Conservation (phyloP, 306 rosid genomes). For the Castanopsis chinensis region DNA sequence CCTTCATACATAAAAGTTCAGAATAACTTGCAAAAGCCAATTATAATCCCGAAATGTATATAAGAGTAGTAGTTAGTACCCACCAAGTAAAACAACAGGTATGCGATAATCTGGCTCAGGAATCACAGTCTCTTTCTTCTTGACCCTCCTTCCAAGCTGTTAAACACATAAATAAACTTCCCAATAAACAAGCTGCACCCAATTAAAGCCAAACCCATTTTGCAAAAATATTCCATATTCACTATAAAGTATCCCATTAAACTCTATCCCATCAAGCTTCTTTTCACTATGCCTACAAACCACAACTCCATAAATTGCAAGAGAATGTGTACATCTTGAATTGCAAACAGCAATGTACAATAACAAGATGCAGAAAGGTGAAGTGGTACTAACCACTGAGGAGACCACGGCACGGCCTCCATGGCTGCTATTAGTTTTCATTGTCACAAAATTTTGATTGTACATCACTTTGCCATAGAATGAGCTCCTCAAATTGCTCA, state of each 20-base stretch:
- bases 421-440: conserved; percentile 27
- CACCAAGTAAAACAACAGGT: conserved; percentile 86
- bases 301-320: not conserved
- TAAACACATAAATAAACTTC: conserved; percentile 27
- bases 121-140: conserved; percentile 63
- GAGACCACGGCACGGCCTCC: conserved; percentile 53
- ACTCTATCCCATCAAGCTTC: not conserved
- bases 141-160: conserved; percentile 68
- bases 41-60: conserved; percentile 10
- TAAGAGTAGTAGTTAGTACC: conserved; percentile 30
- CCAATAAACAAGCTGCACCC: conserved; percentile 15
- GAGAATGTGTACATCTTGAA: not conserved
- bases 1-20: not conserved
- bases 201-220: not conserved
- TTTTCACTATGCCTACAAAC: not conserved
- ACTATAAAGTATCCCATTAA: not conserved
- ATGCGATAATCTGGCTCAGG: conserved; percentile 93
- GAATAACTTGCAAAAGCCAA: conserved; percentile 3
- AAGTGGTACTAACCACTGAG: conserved; percentile 57
- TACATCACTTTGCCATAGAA: conserved; percentile 43
- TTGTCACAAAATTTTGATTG: conserved; percentile 30
- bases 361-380: conserved; percentile 24
- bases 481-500: conserved; percentile 49
- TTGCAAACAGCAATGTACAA: not conserved
- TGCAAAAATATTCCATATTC: not conserved